Base-by-base conservation (phyloP, 2,329 filamentous ascomycete genomes). In the Blastomyces parvus region DNA sequence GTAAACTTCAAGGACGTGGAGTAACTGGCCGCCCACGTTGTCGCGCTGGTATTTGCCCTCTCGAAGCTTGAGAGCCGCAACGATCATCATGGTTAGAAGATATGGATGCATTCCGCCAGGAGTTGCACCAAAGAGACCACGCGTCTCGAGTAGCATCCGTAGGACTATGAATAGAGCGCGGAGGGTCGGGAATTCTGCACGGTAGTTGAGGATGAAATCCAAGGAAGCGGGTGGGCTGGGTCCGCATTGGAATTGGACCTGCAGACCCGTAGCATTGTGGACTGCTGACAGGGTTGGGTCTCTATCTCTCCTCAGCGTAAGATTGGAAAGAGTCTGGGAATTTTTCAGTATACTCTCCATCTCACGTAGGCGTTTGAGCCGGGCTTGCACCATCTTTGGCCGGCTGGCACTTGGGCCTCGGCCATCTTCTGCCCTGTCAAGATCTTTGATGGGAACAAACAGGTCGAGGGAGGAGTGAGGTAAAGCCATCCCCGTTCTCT, bases 391-490 rank as follows among this genome's bases (percentile, higher is more conserved):
- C 17, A 71, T 70, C 46, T 72, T 68, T 17, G 74, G 74, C 11
- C 73, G 68, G 5, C 70, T 74, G 3, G 72, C 64, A 63, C 75
- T 77, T 25, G 74, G 74, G 55, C 70, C 64, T 3, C 65, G 65
- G n/a, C 53, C 64, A 27, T 69, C 64, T 61, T 61, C 52, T 5
- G 70, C 64, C n/a, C 69, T 66, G 22, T 71, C 66, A 38, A 64
- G 62, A 62, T 71, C 71, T 33, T 67, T 62, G 22, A 74, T 67
- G n/a, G 66, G 66, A 66, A 74, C 76, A 60, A 72, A 78, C 72
- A 76, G 81, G 68, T 86, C 82, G 14, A 87, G 74, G 70, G 83
- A 81, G 7, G 85, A 87, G 50, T 77, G 75, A 36, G 80, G 77
- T 61, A 80, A 69, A 0, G 80, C 79, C 44, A 86, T 72, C 9